Base-by-base conservation (phyloP, 169 alveolate species). In the Cryptosporidium ubiquitum region DNA sequence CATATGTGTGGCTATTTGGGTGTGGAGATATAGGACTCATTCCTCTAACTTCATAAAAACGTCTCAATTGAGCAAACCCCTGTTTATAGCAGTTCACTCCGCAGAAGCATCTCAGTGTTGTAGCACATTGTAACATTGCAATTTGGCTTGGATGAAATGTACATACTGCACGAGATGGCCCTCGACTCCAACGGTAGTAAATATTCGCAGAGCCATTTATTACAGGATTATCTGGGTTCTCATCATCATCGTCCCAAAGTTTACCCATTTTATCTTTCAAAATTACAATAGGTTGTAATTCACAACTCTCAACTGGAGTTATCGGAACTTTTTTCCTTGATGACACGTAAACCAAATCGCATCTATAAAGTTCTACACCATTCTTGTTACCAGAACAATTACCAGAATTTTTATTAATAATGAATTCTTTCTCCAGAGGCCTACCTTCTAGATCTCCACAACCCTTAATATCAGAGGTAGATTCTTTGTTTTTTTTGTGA, bases 121-220 rank as follows among this genome's bases (percentile, higher is more conserved):
- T 92, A 6, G 94, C 91, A 86, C 96, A 93, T 85, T 93, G 96
- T 47, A 93, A 33, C 26, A 68, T 39, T 16, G 94, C 95, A 31
- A 91, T 69, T 74, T 92, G 94, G 40, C 92, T 92, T 49, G 96
- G 94, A 61, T 93, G 96, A 70, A 93, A 92, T 68, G 93, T 89
- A 75, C 96, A 93, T 9, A 93, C 96, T 16, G 95, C 93, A 47
- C 96, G 70, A 5, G 95, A 92, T 3, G 96, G 96, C 2, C 96
- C 95, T 66, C 96, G 84, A 51, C 89, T 79, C 96, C 96, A 93
- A 66, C 96, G 91, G 44, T 89, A 93, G 60, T 84, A 69, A 31
- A 93, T 91, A 35, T 66, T 84, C 33, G 93, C 93, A 23, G 84
- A 74, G 9, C 93, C 93, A 31, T 74, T 86, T 75, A 92, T 47